phyloP scores from a whole-genome alignment of 1,284 basidiomycete species.

The Melampsora larici-populina region DNA sequence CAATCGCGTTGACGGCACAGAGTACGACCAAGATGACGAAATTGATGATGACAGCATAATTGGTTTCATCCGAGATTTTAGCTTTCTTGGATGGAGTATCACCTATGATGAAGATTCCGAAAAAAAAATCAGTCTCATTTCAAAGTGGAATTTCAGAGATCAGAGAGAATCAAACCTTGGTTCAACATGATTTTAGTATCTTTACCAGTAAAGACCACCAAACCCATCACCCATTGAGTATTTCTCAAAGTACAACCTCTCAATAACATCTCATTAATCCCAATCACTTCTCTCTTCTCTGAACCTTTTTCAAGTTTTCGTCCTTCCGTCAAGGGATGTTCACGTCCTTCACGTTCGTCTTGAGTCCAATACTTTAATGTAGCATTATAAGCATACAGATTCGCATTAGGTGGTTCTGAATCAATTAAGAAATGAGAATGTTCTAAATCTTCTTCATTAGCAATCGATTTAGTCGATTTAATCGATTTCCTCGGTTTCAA shows the following conservation, averaged over 20 bases:
- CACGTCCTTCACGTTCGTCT: constrained; percentile 48
- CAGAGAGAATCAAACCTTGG: constrained; percentile 10
- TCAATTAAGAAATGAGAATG: constrained; percentile 81
- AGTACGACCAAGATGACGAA: constrained; percentile 75
- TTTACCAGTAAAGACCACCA: too few species aligned
- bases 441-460: constrained; percentile 87
- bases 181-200: too few species aligned
- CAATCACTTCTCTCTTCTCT: too few species aligned
- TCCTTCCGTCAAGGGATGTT: constrained; percentile 48
- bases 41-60: constrained; percentile 95
- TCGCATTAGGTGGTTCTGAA: constrained; percentile 87
- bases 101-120: constrained; percentile 33
- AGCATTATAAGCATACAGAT: constrained; percentile 85
- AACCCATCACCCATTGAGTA: too few species aligned
- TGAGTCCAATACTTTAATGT: constrained; percentile 67
- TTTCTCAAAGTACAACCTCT: too few species aligned
- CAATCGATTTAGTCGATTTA: constrained; percentile 70
- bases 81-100: constrained; percentile 71
- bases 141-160: background rate
- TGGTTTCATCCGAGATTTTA: constrained; percentile 98
- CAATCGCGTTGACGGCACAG: constrained; percentile 68
- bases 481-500: constrained; percentile 79
- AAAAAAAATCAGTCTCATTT: background rate
- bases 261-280: too few species aligned
- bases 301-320: constrained; percentile 48